Base-by-base conservation (phyloP, 179 eudicot species). In the Amaranthus tricolor region DNA sequence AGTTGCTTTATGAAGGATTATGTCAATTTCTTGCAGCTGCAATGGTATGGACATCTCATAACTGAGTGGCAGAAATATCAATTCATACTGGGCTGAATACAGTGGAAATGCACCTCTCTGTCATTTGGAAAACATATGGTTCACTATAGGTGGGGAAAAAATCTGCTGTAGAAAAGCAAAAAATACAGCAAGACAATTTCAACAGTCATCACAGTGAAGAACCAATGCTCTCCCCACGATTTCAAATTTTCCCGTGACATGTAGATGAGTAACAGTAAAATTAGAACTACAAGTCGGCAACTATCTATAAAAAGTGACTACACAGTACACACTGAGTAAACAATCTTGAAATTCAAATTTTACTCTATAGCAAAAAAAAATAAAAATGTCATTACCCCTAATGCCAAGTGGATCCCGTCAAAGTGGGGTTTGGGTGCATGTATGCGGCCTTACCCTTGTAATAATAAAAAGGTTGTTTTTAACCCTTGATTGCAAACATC, bases 1-100 rank as follows among this genome's bases (percentile, higher is more conserved):
- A n/a, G 99, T 95, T 78, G 91, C 96, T 85, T 95, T 95, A 71
- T 95, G 99, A 60, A 95, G 93, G 77, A 95, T 69, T 47, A 86
- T 81, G 69, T 95, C 97, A 72, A 93, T 83, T 62, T 85, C 86
- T 84, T 86, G 81, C 78, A 95, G 81, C 80, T 95, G 99, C 79
- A 77, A 61, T 74, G 88, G 73, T 45, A 95, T 68, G 56, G 94
- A 83, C 59, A 95, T 82, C 78, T 88, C 99, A 80, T 76, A 89
- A 60, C 90, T 86, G 48, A 91, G 70, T 57, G 96, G 91, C 77
- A 84, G 74, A 85, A 91, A 91, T 77, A 89, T 89, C 84, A 91
- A 71, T 54, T 83, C 87, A 74, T 85, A 81, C 64, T 81, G 62
- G 62, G 79, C 71, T 66, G 87, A 82, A 64, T 74, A 74, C 76